Base-by-base conservation (phyloP, 257 asterid species). In the Nicotiana undulata region DNA sequence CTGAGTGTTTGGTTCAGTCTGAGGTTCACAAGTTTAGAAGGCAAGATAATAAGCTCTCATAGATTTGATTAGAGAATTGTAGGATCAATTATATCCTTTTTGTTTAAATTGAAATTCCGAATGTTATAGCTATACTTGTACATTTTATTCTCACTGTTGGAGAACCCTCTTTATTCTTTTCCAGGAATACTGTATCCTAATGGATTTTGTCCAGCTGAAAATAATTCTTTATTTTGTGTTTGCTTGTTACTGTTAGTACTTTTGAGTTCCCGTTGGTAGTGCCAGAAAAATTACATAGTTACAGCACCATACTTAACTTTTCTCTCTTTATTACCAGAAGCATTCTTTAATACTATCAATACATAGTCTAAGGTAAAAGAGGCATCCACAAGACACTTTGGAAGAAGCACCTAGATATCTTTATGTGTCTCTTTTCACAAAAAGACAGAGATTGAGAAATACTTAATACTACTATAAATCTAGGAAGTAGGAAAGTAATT, bases 401-500 rank as follows among this genome's bases (percentile, higher is more conserved):
- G 78, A 74, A 74, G 61, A 49, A 74, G 78, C 61, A 74, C 44
- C 78, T 15, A n/a, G n/a, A n/a, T n/a, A 49, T 74, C 61, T 49
- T 46, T 49, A 74, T 49, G 78, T 15, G 16, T 49, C 26, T 46
- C 56, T 72, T 72, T 55, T 49, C 61, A 24, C 56, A 72, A 74
- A 49, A 29, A 24, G 40, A 24, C 9, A 72, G 1, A 53, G 61
- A 74, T 72, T 24, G 61, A 72, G 61, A 72, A 72, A 72, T 49
- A 49, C 55, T 49, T 72, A 70, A 26, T 26, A 29, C 32, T 29
- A 29, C 28, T 13, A 31, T 16, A 46, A 22, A 72, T 46, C 78
- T 72, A 72, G 78, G 78, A 46, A 46, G 78, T 46, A 72, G 61
- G 61, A 72, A 72, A 72, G 44, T 74, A 49, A 49, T 74, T 49